A percentile compares a stretch with the other conserved stretches of the same genome.
Conservation (phyloP, 306 rosid genomes). For the Citrullus colocynthis region DNA sequence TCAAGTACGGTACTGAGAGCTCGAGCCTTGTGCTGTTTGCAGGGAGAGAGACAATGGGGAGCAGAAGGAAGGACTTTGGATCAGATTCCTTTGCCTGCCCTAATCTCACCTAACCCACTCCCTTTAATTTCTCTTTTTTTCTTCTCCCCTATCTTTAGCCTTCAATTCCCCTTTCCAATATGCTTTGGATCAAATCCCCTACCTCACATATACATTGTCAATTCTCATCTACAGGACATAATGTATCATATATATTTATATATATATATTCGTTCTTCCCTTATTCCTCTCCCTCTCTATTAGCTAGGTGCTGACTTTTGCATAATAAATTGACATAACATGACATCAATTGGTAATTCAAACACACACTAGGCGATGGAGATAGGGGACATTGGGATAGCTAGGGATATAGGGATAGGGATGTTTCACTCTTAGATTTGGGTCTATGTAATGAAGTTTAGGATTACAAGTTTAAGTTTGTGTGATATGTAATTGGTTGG, state of each 20-base stretch:
- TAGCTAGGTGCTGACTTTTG: neutral
- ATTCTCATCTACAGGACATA: neutral
- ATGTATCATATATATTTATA: neutral
- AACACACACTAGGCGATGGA: neutral
- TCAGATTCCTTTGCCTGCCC: slow-evolving; percentile 10
- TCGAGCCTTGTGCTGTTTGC: slow-evolving; percentile 25
- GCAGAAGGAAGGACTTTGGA: slow-evolving; percentile 2
- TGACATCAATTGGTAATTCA: neutral
- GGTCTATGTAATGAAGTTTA: neutral
- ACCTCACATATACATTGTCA: neutral
- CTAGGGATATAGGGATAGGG: neutral
- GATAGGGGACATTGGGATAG: neutral
- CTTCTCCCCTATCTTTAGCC: neutral
- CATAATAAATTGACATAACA: neutral
- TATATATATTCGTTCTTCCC: neutral
- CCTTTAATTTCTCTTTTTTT: neutral
- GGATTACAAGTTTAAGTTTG: neutral
- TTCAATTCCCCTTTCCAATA: neutral
- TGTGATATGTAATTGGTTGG: neutral
- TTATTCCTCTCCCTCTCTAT: neutral
- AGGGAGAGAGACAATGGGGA: slow-evolving; percentile 4
- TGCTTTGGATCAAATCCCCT: neutral
- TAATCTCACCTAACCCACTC: slow-evolving; percentile 7
- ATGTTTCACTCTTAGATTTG: neutral
- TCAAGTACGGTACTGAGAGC: slow-evolving; percentile 4